These are phyloP conservation scores for Iberis pinnata DNA, from an alignment of 345 rosid species.

Conservation along the genomic window DNA sequence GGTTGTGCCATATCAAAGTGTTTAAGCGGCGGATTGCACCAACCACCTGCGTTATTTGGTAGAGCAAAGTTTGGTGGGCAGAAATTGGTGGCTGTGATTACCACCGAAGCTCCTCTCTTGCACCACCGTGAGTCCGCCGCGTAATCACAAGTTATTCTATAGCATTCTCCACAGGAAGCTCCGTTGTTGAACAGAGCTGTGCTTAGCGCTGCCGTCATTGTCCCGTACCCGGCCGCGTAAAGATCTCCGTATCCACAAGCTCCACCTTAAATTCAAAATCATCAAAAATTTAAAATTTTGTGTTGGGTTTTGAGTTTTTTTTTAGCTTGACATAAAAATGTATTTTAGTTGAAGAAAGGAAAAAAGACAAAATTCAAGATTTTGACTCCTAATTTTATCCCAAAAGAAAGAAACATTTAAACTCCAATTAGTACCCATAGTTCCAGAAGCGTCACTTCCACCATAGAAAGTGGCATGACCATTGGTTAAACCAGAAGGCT, in stretches of 20 bases:
- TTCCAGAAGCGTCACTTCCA: constrained; percentile 77
- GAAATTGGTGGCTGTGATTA: constrained; percentile 67
- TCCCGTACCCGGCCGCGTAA: constrained; percentile 57
- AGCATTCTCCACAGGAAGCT: constrained; percentile 70
- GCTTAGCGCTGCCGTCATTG: constrained; percentile 65
- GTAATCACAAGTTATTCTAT: constrained; percentile 52
- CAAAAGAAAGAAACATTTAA: background rate
- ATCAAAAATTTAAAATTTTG: no score
- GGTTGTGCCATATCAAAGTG: constrained; percentile 97
- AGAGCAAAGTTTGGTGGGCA: constrained; percentile 73
- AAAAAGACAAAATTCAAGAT: no score
- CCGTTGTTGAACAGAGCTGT: constrained; percentile 67
- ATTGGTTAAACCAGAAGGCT: constrained; percentile 47
- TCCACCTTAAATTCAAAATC: constrained; percentile 42
- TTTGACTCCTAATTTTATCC: background rate
- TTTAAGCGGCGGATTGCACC: constrained; percentile 96
- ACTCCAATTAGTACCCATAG: constrained; percentile 79
- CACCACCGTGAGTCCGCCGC: constrained; percentile 59
- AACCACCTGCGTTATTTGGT: constrained; percentile 73
- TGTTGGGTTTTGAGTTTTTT: no score
- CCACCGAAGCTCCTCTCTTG: constrained; percentile 45
- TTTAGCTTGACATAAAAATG: no score
- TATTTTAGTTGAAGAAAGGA: no score
- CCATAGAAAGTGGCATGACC: constrained; percentile 86
- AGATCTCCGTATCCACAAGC: constrained; percentile 82